Percentiles rank a stretch among this genome's conserved stretches.
Evolutionary conservation across 192 early-diverging fungal species (phyloP).

Genomic region (Umbelopsis isabellina): DNA sequence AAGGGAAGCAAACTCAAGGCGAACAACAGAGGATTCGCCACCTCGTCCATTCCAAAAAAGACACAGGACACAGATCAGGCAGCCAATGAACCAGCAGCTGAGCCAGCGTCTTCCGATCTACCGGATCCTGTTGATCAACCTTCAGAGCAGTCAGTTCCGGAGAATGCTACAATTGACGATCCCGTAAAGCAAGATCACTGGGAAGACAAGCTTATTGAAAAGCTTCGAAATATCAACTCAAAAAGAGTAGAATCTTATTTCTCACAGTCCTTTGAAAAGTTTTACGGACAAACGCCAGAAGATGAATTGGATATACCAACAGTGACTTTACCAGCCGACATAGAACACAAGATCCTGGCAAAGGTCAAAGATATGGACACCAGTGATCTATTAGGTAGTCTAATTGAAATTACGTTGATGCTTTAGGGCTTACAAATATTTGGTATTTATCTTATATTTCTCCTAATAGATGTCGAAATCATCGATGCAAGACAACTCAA

Average conservation of each 20-base stretch:
- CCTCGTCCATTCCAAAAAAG: constrained; percentile 22
- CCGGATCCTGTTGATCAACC: constrained; percentile 3
- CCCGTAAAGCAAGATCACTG: background rate
- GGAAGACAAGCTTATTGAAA: constrained; percentile 18
- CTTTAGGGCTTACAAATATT: background rate
- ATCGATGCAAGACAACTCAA: background rate
- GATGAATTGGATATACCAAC: constrained; percentile 16
- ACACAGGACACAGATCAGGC: background rate
- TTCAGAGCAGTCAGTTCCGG: background rate
- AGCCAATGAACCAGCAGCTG: background rate
- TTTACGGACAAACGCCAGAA: constrained; percentile 5
- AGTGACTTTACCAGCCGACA: background rate
- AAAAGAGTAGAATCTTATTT: constrained; percentile 7
- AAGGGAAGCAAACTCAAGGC: constrained; percentile 16
- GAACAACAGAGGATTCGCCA: constrained; percentile 23
- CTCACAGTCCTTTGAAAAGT: constrained; percentile 11
- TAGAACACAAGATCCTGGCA: background rate
- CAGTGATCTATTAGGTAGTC: background rate
- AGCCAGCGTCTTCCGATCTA: background rate
- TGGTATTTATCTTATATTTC: background rate
- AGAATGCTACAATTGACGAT: background rate
- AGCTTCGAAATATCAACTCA: background rate
- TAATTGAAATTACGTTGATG: background rate
- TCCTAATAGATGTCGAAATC: background rate
- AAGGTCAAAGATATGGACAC: constrained; percentile 8